A percentile compares a stretch with the other conserved stretches of the same genome.
Evolutionary conservation across 2,329 filamentous ascomycete species (phyloP).

Genomic region (Gaeumannomyces sp.): DNA sequence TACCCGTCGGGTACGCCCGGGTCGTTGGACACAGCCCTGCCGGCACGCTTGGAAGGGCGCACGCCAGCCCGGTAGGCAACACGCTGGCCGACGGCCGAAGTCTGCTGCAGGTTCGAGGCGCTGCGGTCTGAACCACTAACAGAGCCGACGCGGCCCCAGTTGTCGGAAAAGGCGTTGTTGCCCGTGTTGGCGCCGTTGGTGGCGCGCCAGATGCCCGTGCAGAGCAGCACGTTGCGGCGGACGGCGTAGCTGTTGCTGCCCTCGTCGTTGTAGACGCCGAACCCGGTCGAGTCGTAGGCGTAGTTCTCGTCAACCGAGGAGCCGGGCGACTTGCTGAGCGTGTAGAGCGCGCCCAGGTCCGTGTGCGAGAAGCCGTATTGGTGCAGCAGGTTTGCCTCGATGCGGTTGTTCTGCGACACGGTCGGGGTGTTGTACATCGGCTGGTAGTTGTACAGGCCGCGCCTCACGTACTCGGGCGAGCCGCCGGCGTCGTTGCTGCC

Average conservation of each 20-base stretch:
- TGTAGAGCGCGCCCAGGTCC: slow-evolving; percentile 14
- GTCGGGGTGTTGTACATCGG: slow-evolving; percentile 13
- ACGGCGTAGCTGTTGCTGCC: slow-evolving; percentile 8
- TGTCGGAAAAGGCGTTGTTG: background rate
- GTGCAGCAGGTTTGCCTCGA: slow-evolving; percentile 12
- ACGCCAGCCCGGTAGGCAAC: slow-evolving; percentile 11
- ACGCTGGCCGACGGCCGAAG: background rate
- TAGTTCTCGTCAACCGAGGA: slow-evolving; percentile 12
- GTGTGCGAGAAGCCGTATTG: slow-evolving; percentile 12
- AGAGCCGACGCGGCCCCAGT: background rate
- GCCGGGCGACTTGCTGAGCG: slow-evolving; percentile 9
- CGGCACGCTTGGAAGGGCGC: slow-evolving; percentile 4
- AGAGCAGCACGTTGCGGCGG: background rate
- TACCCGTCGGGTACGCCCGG: slow-evolving; percentile 5
- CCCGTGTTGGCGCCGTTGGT: background rate
- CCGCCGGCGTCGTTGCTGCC: slow-evolving; percentile 14
- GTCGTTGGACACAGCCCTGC: slow-evolving; percentile 10
- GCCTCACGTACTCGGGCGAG: slow-evolving; percentile 11
- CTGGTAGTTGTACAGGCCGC: slow-evolving; percentile 14
- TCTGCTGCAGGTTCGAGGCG: background rate
- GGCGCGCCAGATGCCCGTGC: background rate
- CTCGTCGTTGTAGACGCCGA: slow-evolving; percentile 13
- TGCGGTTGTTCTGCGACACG: slow-evolving; percentile 11
- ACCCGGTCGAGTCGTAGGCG: slow-evolving; percentile 10
- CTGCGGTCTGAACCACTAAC: background rate